Conservation (phyloP, 73 alveolate species). For the Breviolum minutum region DNA sequence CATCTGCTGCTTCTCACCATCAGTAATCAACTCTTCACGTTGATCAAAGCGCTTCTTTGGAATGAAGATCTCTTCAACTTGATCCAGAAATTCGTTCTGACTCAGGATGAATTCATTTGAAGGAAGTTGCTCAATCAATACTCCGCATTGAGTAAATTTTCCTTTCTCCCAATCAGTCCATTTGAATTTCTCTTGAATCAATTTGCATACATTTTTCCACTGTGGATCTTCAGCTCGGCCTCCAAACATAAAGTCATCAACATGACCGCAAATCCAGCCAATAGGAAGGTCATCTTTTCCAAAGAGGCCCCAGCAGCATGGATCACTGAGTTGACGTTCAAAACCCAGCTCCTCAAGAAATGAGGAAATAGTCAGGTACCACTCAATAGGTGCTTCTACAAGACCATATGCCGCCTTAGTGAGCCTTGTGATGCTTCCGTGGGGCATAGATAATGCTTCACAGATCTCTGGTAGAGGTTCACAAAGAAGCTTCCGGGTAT, state of each 20-base stretch:
- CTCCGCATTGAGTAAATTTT: neutral
- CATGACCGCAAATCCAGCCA: neutral
- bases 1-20: neutral
- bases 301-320: slow-evolving; percentile 12
- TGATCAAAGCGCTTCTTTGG: neutral
- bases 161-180: neutral
- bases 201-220: neutral
- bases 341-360: neutral
- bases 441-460: neutral
- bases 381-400: slow-evolving; percentile 16
- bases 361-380: neutral
- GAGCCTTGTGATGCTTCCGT: neutral
- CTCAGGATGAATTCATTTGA: neutral
- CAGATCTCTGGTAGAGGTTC: slow-evolving; percentile 15
- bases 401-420: neutral
- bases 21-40: neutral
- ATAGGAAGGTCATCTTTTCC: neutral
- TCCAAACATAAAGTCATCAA: slow-evolving; percentile 4
- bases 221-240: neutral
- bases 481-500: neutral
- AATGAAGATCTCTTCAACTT: neutral
- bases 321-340: neutral
- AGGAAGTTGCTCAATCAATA: neutral
- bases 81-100: neutral
- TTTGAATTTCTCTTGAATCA: neutral